Evolutionary conservation across 2,329 filamentous ascomycete species (phyloP), one percentile per base, ranked within the genome.

Genomic region (Aspergillus carbonarius): DNA sequence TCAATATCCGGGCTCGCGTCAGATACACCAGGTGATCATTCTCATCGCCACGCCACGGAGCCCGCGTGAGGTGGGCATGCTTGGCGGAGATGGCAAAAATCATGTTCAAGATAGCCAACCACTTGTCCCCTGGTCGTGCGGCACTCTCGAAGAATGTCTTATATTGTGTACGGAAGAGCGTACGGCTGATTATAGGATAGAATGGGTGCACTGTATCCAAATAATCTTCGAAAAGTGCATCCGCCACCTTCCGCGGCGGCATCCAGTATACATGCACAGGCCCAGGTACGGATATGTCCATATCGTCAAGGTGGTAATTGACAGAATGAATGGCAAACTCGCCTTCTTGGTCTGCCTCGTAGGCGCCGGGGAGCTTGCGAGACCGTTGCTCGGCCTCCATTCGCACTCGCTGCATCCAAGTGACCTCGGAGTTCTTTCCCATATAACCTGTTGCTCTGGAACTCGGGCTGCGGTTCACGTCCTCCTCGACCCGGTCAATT

Each of bases 361-460:
- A 62, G 15, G 58, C 68, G 7, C 69, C 70, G 12, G 72, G 63
- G 49, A 71, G 51, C 42, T 66, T 68, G 57, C 57, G 69, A 9
- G 63, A 59, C 47, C 73, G 66, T 63, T 77, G 66, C 37, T 72
- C 70, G 58, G 74, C 69, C 67, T 79, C 72, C 66, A 68, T 65
- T 7, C 71, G 72, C 23, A 79, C 60, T 37, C 75, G 70, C 59
- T 79, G 77, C 64, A 79, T 72, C 78, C 78, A 80, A 13, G 73
- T 79, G 13, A 79, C 64, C 55, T 79, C 77, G 0, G 78, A 80
- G 40, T 78, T 78, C 59, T 79, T 79, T 3, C 78, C 78, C 68
- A 78, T 75, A 60, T 75, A 80, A 1, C 77, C 76, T 1, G 75
- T 79, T 7, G 73, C 71, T 54, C 74, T 65, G 2, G 73, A 68